A percentile compares a stretch with the other conserved stretches of the same genome.
Evolutionary conservation across 345 rosid genomes (phyloP).

Genomic region (Salix udensis): DNA sequence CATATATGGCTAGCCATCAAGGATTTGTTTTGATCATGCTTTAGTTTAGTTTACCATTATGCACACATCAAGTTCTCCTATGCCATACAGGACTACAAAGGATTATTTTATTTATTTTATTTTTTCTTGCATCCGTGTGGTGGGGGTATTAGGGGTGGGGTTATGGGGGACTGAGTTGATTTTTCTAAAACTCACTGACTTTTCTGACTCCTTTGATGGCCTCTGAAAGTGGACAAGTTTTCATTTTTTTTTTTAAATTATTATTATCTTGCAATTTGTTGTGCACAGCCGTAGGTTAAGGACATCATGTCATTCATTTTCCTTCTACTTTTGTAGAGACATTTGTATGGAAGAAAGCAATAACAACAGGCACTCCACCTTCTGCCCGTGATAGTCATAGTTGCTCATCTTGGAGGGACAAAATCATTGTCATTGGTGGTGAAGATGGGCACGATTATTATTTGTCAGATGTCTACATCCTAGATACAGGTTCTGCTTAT

Average conservation of each 20-base stretch:
- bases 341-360: conserved; percentile 80
- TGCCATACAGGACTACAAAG: neutral
- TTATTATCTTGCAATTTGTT: neutral
- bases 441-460: conserved; percentile 95
- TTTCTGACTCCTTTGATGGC: neutral
- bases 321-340: conserved; percentile 53
- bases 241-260: neutral
- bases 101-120: neutral
- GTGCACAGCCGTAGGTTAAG: neutral
- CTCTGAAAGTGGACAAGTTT: neutral
- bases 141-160: neutral
- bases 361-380: conserved; percentile 75
- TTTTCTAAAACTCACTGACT: neutral
- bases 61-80: neutral
- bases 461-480: conserved; percentile 87
- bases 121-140: neutral
- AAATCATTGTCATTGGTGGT: conserved; percentile 84
- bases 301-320: neutral
- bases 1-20: neutral
- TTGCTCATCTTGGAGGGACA: conserved; percentile 93
- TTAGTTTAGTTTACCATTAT: neutral
- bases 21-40: neutral
- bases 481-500: conserved; percentile 74
- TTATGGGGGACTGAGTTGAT: neutral
- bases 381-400: conserved; percentile 94